Evolutionary conservation across 352 stramenopile species (phyloP), one percentile per base, ranked within the genome.

Genomic region (Pythium graminicola): DNA sequence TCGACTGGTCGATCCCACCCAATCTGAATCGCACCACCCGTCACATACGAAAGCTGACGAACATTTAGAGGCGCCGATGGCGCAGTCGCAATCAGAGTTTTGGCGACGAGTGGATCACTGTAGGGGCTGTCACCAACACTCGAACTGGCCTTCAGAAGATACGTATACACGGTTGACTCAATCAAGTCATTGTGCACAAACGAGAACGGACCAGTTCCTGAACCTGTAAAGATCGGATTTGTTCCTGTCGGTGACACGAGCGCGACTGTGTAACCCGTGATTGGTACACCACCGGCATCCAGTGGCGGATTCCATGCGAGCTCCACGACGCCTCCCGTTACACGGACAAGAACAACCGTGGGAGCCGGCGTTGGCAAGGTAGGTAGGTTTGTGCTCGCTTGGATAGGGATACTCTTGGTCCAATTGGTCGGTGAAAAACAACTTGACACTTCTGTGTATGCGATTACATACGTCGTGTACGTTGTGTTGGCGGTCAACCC

Each of bases 1-100:
- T 89, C 78, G n/a, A 80, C 28, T 0, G 74, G 71, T 2, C 57
- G 65, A 27, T 75, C 60, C 78, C 78, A 89, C 6, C 62, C 70
- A 23, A 86, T 72, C 31, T 70, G 46, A n/a, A 89, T 68, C 1
- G 73, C 59, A 3, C 78, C 78, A 22, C 78, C 78, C 23, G 73
- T 83, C 4, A 61, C 62, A 23, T 74, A 80, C 0, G 16, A 7
- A 5, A 78, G 43, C 27, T 83, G 73, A 0, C 31, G 55, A 16
- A 86, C 44, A 44, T 80, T 73, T 26, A 70, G 23, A 7, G 78
- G 78, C 0, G 61, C 61, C 3, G 73, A 85, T 1, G 78, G 76
- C 7, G 67, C 52, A 3, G 73, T 82, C n/a, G 67, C 59, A 2
- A 55, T 45, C 4, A 62, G 45, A 3, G 78, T 86, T 17, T 64